Base-by-base conservation (phyloP, 148 eudicot species). In the Linanthus parryae region DNA sequence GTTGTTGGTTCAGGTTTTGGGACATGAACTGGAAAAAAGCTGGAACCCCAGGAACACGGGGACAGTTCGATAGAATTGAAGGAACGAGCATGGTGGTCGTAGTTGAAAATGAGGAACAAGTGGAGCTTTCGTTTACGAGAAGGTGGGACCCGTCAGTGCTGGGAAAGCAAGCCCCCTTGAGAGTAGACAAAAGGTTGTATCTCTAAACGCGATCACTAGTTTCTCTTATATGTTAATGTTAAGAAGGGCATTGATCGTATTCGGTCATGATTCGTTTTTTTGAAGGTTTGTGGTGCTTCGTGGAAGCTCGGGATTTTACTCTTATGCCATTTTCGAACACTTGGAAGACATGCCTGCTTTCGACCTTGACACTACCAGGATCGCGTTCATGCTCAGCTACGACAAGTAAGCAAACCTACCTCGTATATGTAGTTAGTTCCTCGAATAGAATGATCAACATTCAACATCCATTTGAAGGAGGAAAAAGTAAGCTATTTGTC, bases 21-120 rank as follows among this genome's bases (percentile, higher is more conserved):
- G 90, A 92, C 62, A 56, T 84, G 35, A 88, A 84, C 13, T 92
- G 98, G 96, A 67, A 63, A 10, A 74, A 74, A 56, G 31, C 57
- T n/a, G 94, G 96, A 69, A 67, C 68, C 65, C 48, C 60, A 9
- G 66, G 80, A 49, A 87, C 83, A 48, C 75, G 81, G 54, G 96
- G 96, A n/a, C 69, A 67, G 52, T 67, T 87, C 18, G 98, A 92
- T 51, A 49, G 54, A 19, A 36, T 49, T 16, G 31, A 49, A 25
- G 76, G 68, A 26, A 64, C 76, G 48, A 63, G 40, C 26, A 70
- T 73, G 15, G 58, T 49, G 28, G 67, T 78, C 17, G 46, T 78
- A 36, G 51, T 59, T 65, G 73, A 73, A 57, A 67, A 56, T 20
- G 70, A 64, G 25, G 73, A 73, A 31, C 76, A 70, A 43, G 66